Evolutionary conservation across 2,329 filamentous ascomycete genomes (phyloP), one percentile per base, ranked within the genome.

Genomic region (Paraphoma chrysanthemicola): DNA sequence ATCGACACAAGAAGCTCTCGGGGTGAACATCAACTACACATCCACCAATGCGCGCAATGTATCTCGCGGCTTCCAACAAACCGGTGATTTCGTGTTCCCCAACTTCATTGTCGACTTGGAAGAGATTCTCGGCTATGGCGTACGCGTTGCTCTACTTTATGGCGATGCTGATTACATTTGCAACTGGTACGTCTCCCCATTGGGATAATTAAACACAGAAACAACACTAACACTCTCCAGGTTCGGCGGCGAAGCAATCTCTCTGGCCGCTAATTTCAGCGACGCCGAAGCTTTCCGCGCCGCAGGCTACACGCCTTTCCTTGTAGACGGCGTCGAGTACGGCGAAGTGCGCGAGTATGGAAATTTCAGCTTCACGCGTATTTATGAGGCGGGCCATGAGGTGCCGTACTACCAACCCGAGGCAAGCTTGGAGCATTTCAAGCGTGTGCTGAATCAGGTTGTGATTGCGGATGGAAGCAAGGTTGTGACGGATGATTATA

Each of bases 331-430:
- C 49, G 39, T 79, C 18, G 76, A 82, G 44, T 81, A 81, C 18
- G 92, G 91, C 28, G 85, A 86, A 54, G 90, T 91, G 0, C 84
- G 91, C 9, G 90, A 95, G 74, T 91, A 86, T 64, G 91, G 89
- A 5, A 93, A 93, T 55, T 78, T 85, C 47, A 80, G 77, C 45
- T 84, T 85, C 62, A 77, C 77, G 8, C 71, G 81, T 16, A 77
- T 85, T 48, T 85, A 83, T 60, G 80, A 84, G 54, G 77, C 83
- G 0, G 83, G 83, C 0, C 84, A 86, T 58, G 77, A 83, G 48
- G 76, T 84, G 4, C 81, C 83, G 2, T 82, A 80, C 45, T 75
- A 76, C 33, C 74, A 76, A 59, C 69, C 74, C 6, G 53, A 59
- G 33, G 73, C 73, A 8, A 64, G 59, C 39, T 50, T 75, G 48